Conservation (phyloP, 2,329 filamentous ascomycete genomes). For the Myriangium duriaei region DNA sequence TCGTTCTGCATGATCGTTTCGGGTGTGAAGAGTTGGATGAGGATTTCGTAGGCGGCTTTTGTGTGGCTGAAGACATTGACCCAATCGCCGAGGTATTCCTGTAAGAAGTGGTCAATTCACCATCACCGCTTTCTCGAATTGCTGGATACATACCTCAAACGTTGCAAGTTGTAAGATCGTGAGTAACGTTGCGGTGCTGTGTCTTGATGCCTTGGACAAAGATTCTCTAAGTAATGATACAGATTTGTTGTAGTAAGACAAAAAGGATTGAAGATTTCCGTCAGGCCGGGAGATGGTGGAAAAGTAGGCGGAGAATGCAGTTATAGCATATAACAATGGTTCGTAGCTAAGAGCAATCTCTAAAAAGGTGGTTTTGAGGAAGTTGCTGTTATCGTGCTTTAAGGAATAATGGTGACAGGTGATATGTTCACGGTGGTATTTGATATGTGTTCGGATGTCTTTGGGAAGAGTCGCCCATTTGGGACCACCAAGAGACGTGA, state of each 20-base stretch:
- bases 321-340: constrained; percentile 71
- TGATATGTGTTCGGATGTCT: constrained; percentile 66
- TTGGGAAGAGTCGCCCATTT: constrained; percentile 26
- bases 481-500: constrained; percentile 9
- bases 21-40: constrained; percentile 66
- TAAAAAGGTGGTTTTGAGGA: constrained; percentile 60
- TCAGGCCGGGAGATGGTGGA: constrained; percentile 57
- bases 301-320: constrained; percentile 83
- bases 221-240: constrained; percentile 63
- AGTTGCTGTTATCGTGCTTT: constrained; percentile 56
- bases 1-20: constrained; percentile 59
- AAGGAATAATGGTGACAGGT: constrained; percentile 74
- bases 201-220: constrained; percentile 57
- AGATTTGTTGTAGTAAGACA: constrained; percentile 82
- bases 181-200: constrained; percentile 61
- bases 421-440: constrained; percentile 66
- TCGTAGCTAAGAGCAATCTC: constrained; percentile 65
- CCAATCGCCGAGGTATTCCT: constrained; percentile 96
- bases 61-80: constrained; percentile 87
- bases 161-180: constrained; percentile 86
- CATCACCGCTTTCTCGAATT: too few relatives aligned
- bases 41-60: constrained; percentile 71
- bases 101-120: too few relatives aligned
- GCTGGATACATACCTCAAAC: constrained; percentile 86
- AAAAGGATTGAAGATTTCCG: constrained; percentile 66